Evolutionary conservation across 495 filamentous ascomycete genomes (phyloP).

Genomic region (Chlorociboria aeruginascens): DNA sequence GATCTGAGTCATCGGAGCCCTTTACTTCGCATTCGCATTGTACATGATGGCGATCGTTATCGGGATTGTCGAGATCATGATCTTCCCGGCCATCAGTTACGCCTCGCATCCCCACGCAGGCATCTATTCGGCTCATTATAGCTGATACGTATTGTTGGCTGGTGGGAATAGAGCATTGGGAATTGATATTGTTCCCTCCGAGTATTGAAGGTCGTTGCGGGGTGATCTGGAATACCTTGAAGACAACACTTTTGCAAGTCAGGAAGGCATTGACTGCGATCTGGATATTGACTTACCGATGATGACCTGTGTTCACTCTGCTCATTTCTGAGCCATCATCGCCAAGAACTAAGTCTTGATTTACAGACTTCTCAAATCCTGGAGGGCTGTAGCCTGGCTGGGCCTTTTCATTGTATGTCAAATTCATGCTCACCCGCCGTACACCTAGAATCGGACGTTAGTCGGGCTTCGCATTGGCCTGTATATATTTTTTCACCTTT

Average conservation of each 20-base stretch:
- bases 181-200: not conserved
- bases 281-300: not conserved
- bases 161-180: not conserved
- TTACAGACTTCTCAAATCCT: not conserved
- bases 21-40: conserved; percentile 8
- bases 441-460: no score
- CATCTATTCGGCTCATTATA: not conserved
- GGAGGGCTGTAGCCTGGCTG: conserved; percentile 2
- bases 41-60: not conserved
- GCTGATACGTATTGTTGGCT: not conserved
- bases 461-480: no score
- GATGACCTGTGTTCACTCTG: not conserved
- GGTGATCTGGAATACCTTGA: no score
- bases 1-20: not conserved
- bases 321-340: not conserved
- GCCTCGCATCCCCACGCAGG: not conserved
- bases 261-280: no score
- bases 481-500: no score
- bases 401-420: conserved; percentile 3
- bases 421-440: not conserved
- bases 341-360: not conserved
- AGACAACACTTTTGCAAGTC: no score
- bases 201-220: not conserved
- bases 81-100: not conserved
- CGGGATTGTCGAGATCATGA: not conserved